phyloP scores from a whole-genome alignment of 148 eudicot genomes.

The Tetragonia tetragonoides region DNA sequence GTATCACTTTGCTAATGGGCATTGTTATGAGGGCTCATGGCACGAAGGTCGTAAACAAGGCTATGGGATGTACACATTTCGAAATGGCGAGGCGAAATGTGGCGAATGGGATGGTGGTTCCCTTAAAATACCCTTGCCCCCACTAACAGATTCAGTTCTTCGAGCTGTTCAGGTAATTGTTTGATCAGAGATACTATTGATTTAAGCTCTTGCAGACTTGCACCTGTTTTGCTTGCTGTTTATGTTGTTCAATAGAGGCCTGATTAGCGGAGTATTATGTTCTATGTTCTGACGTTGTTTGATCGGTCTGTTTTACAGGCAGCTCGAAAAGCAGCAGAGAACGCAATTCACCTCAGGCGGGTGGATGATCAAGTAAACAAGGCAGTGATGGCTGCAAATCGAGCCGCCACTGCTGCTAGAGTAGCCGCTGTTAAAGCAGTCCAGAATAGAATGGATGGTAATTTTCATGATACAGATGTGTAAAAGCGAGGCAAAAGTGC shows the following conservation, averaged over 20 bases:
- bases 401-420: constrained; percentile 92
- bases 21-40: constrained; percentile 91
- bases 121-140: constrained; percentile 51
- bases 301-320: constrained; percentile 38
- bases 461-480: constrained; percentile 48
- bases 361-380: constrained; percentile 82
- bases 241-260: background rate
- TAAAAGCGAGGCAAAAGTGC: constrained; percentile 23
- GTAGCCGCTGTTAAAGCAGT: constrained; percentile 97
- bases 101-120: constrained; percentile 87
- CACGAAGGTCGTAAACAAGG: constrained; percentile 96
- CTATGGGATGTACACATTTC: constrained; percentile 77
- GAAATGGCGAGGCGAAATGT: constrained; percentile 63
- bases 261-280: background rate
- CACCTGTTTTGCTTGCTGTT: background rate
- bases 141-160: constrained; percentile 57
- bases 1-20: constrained; percentile 85
- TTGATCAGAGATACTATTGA: background rate
- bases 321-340: constrained; percentile 77
- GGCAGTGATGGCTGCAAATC: constrained; percentile 75
- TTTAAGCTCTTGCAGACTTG: background rate
- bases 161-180: constrained; percentile 71
- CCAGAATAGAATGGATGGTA: constrained; percentile 65
- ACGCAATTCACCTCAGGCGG: constrained; percentile 52
- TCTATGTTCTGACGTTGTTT: background rate